Conservation (phyloP, 352 stramenopile genomes). For the Plasmopara muralis region DNA sequence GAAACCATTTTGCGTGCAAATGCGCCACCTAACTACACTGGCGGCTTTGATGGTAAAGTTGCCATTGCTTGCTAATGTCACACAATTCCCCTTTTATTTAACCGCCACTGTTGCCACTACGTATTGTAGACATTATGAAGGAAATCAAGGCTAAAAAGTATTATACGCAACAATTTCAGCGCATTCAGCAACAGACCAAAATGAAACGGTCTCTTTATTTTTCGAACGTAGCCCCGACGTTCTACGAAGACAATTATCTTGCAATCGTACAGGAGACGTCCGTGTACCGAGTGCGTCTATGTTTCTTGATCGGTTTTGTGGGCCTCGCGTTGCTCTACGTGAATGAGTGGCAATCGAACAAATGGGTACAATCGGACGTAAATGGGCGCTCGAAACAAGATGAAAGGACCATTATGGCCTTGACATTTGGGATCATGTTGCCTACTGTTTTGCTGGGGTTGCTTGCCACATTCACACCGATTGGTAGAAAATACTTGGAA, state of each 20-base stretch:
- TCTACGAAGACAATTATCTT: constrained; percentile 66
- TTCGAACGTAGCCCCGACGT: constrained; percentile 41
- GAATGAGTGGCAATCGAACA: constrained; percentile 39
- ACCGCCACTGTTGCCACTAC: too few relatives aligned
- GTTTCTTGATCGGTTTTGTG: constrained; percentile 51
- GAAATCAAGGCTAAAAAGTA: constrained; percentile 74
- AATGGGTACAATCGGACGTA: constrained; percentile 28
- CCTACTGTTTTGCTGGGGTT: constrained; percentile 49
- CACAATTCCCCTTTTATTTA: too few relatives aligned
- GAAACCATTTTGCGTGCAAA: constrained; percentile 63
- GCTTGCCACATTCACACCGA: constrained; percentile 39
- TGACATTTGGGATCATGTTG: constrained; percentile 63
- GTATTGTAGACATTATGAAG: constrained; percentile 59
- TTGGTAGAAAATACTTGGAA: constrained; percentile 50
- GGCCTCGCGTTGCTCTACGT: constrained; percentile 50
- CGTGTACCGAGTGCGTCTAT: constrained; percentile 47
- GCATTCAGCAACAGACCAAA: constrained; percentile 68
- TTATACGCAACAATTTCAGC: constrained; percentile 72
- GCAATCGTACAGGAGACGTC: constrained; percentile 41
- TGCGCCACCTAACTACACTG: constrained; percentile 53
- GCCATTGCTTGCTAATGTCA: neutral
- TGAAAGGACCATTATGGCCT: constrained; percentile 35
- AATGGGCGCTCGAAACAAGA: constrained; percentile 34
- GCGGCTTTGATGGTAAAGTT: constrained; percentile 41
- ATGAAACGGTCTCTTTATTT: constrained; percentile 63